Base-by-base conservation (phyloP, 352 stramenopile genomes). In the Globisporangium viniferum region DNA sequence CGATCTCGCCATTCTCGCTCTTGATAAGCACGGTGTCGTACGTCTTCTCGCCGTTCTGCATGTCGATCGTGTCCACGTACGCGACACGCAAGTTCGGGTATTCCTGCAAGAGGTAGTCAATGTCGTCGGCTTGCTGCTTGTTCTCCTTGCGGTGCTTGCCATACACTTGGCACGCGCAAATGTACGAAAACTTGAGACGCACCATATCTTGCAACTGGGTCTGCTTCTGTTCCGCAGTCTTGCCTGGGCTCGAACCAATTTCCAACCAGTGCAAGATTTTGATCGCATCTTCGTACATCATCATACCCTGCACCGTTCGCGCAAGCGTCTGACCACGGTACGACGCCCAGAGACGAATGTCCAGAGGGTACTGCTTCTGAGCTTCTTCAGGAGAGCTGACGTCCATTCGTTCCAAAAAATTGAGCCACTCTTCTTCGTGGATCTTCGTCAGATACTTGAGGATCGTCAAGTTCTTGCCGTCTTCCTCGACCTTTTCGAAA, bases 231-330 rank as follows among this genome's bases (percentile, higher is more conserved):
- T 93, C 86, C 0, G 79, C 83, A 1, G 69, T 75, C 63, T 89
- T 89, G 61, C 81, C 81, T 6, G 80, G 73, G 22, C 72, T 89
- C 12, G 85, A 92, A 15, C 86, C 86, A 62, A 94, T 92, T 62
- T 94, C 86, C 56, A 94, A 67, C 86, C 86, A 94, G 69, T 94
- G 86, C 35, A 94, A 46, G 59, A 95, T 92, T 75, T 93, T 95
- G 67, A 95, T 93, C 24, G 86, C 86, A 62, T 93, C 86, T 68
- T 93, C 85, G 58, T 95, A 95, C 74, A 93, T 83, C 85, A 93
- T 93, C 85, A 95, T 93, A 18, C 87, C 87, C 56, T 92, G 85
- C 33, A 93, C 85, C 1, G 87, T 93, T 66, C 87, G 84, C 15
- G 84, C 79, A 24, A 95, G 73, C 35, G 87, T 95, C 66, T 95